Evolutionary conservation across 257 asterid species (phyloP), one percentile per base, ranked within the genome.

Genomic region (Lithospermum erythrorhizon): DNA sequence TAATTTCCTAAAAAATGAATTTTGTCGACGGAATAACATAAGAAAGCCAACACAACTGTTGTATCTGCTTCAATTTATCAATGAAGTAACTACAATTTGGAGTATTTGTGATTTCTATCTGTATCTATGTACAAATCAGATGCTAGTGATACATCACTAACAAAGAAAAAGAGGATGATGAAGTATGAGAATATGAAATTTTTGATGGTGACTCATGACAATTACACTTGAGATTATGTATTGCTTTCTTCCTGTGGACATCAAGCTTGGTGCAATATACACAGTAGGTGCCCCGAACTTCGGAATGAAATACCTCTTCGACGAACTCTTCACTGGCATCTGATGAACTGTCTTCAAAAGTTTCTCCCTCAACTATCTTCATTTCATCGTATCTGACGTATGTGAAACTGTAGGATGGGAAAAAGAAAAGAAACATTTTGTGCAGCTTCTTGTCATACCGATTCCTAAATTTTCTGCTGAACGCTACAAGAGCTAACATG

Each of bases 181-280:
- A 68, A 55, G 84, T 67, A 19, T 72, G 70, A 41, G 90, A 68
- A 71, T 72, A 61, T 30, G 75, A 76, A 73, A 69, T 58, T 24
- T 66, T 58, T 27, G 80, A 83, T 16, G 88, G 79, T 55, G 86
- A 71, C 60, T 48, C 65, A 71, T 80, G 81, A 62, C 94, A 84
- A 59, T 79, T 78, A 68, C 97, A 89, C 58, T 81, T 79, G 52
- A 78, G 75, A 76, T 78, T 68, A 57, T 89, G 95, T 53, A 84
- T 49, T 29, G 72, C 94, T 54, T 61, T 71, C 53, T 71, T 76
- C 19, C 75, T 73, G 13, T 73, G 75, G 48, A 61, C 41, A 66
- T 84, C 95, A 32, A 89, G 61, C 75, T 86, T 89, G 22, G 89
- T 79, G 87, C 97, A 89, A 67, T 82, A 89, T 21, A 89, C 73